phyloP scores from a whole-genome alignment of 768 basidiomycete species.

The Suillus luteus region DNA sequence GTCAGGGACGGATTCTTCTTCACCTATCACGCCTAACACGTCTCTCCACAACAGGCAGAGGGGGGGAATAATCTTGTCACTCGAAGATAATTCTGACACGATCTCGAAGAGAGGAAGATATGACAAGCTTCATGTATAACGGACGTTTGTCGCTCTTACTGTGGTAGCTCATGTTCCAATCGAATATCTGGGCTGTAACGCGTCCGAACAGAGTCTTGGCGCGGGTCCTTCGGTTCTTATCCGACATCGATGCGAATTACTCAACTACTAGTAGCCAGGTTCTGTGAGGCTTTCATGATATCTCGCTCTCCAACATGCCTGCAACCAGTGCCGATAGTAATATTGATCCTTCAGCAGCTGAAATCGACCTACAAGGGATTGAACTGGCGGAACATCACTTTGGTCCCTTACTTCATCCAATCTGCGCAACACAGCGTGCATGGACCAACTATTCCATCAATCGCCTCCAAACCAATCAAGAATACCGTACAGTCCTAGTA shows the following conservation, averaged over 20 bases:
- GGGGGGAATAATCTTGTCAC: not conserved
- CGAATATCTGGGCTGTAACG: not conserved
- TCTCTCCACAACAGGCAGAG: not conserved
- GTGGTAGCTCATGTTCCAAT: not conserved
- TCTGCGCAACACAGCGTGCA: not conserved
- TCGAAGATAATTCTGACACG: not conserved
- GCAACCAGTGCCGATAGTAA: not conserved
- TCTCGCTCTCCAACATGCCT: not conserved
- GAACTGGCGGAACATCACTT: constrained; percentile 12
- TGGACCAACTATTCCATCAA: constrained; percentile 12
- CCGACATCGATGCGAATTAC: not conserved
- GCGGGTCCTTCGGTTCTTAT: not conserved
- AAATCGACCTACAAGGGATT: not conserved
- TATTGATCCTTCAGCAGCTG: not conserved
- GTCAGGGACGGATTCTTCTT: not conserved
- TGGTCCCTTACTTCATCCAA: constrained; percentile 11
- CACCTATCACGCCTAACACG: not conserved
- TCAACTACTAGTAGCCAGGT: not conserved
- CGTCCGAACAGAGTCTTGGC: not conserved
- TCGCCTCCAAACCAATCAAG: constrained; percentile 1
- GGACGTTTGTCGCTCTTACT: not conserved
- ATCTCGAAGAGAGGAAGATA: not conserved
- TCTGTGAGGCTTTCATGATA: not conserved
- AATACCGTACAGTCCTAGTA: not conserved
- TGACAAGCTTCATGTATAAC: not conserved